Conservation (phyloP, 768 basidiomycete genomes). For the Dendrothele bispora region DNA sequence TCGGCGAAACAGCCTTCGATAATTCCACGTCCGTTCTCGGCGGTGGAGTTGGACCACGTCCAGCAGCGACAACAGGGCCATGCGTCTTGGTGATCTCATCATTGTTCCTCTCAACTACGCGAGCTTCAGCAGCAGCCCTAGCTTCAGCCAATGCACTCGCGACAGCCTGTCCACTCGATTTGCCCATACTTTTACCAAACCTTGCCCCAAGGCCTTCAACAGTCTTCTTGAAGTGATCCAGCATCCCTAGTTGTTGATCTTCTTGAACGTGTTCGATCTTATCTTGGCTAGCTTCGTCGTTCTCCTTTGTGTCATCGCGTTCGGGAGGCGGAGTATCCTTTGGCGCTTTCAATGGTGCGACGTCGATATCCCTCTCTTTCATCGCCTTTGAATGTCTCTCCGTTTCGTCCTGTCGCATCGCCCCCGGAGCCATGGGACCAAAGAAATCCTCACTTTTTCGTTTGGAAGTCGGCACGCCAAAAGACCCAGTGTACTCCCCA, state of each 20-base stretch:
- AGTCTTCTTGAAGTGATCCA: constrained; percentile 69
- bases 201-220: constrained; percentile 66
- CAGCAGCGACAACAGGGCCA: constrained; percentile 6
- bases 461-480: constrained; percentile 39
- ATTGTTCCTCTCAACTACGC: constrained; percentile 61
- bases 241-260: constrained; percentile 51
- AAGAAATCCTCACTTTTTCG: constrained; percentile 64
- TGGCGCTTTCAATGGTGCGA: constrained; percentile 20
- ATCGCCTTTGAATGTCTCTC: constrained; percentile 48
- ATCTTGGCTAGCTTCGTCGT: constrained; percentile 13
- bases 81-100: constrained; percentile 25
- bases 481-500: constrained; percentile 8
- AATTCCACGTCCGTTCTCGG: constrained; percentile 12
- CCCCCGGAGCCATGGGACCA: constrained; percentile 14
- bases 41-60: not conserved
- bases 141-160: constrained; percentile 67
- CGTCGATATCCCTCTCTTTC: constrained; percentile 42
- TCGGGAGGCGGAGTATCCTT: constrained; percentile 5
- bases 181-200: constrained; percentile 55
- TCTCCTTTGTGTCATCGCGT: constrained; percentile 20
- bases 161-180: constrained; percentile 59
- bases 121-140: constrained; percentile 65
- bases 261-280: constrained; percentile 1
- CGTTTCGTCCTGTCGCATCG: constrained; percentile 31
- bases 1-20: not conserved